A percentile compares a stretch with the other conserved stretches of the same genome.
Conservation (phyloP, 2,329 filamentous ascomycete species). For the Pestalotiopsis fici region DNA sequence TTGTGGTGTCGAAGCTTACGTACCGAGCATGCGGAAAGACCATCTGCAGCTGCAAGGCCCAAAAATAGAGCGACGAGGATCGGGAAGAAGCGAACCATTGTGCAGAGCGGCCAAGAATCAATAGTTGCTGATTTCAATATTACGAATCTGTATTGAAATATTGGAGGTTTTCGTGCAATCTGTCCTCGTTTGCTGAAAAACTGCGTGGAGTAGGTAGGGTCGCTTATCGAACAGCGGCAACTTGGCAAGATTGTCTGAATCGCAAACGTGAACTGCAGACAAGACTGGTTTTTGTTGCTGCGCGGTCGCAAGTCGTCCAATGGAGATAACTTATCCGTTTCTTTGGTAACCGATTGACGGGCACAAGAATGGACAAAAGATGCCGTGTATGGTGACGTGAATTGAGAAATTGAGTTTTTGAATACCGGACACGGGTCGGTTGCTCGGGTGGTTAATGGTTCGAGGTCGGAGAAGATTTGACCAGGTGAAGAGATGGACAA, state of each 20-base stretch:
- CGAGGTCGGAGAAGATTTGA: background rate
- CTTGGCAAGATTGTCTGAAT: too few species aligned
- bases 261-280: too few species aligned
- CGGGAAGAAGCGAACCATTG: background rate
- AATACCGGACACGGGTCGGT: background rate
- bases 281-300: background rate
- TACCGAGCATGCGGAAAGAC: constrained; percentile 4
- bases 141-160: background rate
- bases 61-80: constrained; percentile 6
- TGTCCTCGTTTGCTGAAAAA: background rate
- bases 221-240: background rate
- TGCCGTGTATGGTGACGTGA: background rate
- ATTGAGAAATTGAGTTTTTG: background rate
- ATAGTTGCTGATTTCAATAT: background rate
- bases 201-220: background rate
- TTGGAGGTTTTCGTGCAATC: background rate
- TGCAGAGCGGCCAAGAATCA: background rate
- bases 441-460: background rate
- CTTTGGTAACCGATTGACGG: background rate
- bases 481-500: background rate
- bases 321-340: background rate
- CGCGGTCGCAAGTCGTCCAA: background rate
- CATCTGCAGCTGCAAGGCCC: constrained; percentile 6
- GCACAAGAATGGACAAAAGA: background rate
- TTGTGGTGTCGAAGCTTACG: background rate